Conservation (phyloP, 2,329 filamentous ascomycete species). For the Fusarium redolens region DNA sequence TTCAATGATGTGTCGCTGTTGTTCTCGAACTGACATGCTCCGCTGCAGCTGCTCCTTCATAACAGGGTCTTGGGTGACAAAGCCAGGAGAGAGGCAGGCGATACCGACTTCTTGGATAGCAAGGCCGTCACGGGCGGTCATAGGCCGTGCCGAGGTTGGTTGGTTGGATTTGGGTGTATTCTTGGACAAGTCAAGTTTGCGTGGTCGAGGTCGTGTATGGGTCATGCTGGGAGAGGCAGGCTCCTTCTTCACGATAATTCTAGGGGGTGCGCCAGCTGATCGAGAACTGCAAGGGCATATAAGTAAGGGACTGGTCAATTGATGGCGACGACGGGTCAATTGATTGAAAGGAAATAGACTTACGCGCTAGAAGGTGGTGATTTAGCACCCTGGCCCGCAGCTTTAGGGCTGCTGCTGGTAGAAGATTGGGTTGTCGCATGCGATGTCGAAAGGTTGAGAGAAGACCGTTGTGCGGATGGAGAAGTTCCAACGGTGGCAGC, state of each 20-base stretch:
- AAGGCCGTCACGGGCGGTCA: constrained; percentile 82
- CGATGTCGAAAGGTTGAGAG: constrained; percentile 51
- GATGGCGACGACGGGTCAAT: not conserved
- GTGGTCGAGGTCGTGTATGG: constrained; percentile 78
- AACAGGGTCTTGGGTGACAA: constrained; percentile 94
- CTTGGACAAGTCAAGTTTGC: constrained; percentile 82
- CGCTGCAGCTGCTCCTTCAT: constrained; percentile 96
- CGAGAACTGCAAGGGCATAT: constrained; percentile 23
- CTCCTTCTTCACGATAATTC: constrained; percentile 97
- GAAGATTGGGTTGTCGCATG: constrained; percentile 60
- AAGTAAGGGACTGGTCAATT: constrained; percentile 24
- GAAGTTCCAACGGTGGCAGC: constrained; percentile 51
- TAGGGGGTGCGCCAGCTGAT: constrained; percentile 65
- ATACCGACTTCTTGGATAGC: constrained; percentile 93
- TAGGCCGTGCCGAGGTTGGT: constrained; percentile 73
- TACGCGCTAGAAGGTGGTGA: constrained; percentile 71
- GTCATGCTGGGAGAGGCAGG: constrained; percentile 86
- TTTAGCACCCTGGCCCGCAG: constrained; percentile 55
- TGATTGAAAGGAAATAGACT: constrained; percentile 48
- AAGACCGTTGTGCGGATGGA: constrained; percentile 59
- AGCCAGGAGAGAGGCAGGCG: constrained; percentile 93
- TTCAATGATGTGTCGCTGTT: constrained; percentile 95
- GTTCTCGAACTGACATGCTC: constrained; percentile 91
- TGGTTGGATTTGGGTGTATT: constrained; percentile 64
- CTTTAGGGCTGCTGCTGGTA: constrained; percentile 66